Base-by-base conservation (phyloP, 2,329 filamentous ascomycete species). In the Pseudocercospora macadamiae region DNA sequence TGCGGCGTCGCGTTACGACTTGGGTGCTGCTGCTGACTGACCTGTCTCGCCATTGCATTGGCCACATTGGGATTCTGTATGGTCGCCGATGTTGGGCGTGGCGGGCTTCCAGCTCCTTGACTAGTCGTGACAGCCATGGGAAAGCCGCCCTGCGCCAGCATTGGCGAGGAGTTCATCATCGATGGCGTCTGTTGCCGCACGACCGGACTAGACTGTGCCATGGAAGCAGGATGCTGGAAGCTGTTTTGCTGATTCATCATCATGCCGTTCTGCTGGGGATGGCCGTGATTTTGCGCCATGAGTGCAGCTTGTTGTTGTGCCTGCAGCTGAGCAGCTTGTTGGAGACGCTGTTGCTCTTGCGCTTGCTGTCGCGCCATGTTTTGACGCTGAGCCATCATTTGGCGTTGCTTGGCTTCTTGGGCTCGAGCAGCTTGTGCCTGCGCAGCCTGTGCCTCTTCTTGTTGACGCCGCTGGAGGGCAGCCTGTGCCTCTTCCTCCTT, bases 1-100 rank as follows among this genome's bases (percentile, higher is more conserved):
- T 75, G 73, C 19, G 74, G 74, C 4, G 74, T 76, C 14, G 65
- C 70, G 45, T 73, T 69, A 4, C 68, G 62, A 49, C 72, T 75
- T 14, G 61, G 66, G 26, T 65, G 66, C 37, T 71, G 68, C 61
- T 76, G 74, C 60, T 76, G 74, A 55, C 74, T 75, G 51, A 67
- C 60, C 48, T 76, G 73, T 53, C 74, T 64, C 10, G 66, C 70
- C 74, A 76, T 76, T 4, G 47, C 26, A 49, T 49, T 49, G 4
- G 60, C 62, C 14, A 71, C 64, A 30, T 66, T 65, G 9, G 67
- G 64, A 51, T 73, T 69, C 48, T 70, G 71, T 64, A 73, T 86
- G 3, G 86, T 84, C 4, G 86, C 86, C 14, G 88, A 90, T 0
- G 86, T 77, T 14, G 88, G 86, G 44, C 88, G 80, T 16, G 86